Percentiles rank a stretch among this genome's conserved stretches.
phyloP scores from a whole-genome alignment of 805 yeast genomes.

The Lachancea waltii region DNA sequence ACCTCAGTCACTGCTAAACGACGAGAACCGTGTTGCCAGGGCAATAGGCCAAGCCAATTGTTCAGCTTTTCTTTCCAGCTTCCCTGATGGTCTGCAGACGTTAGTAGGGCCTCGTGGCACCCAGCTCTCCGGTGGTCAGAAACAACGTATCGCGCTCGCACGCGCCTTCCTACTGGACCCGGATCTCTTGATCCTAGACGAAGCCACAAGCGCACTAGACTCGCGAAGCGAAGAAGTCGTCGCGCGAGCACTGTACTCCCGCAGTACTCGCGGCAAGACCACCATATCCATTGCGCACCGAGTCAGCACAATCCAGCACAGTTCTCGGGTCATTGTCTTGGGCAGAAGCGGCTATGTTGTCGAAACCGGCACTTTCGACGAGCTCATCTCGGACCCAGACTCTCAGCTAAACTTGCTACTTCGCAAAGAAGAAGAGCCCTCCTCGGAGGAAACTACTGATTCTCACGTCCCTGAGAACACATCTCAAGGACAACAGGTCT shows the following conservation, averaged over 20 bases:
- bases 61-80: slow-evolving; percentile 54
- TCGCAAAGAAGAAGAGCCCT: slow-evolving; percentile 26
- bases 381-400: slow-evolving; percentile 38
- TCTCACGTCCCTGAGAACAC: neutral
- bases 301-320: slow-evolving; percentile 76
- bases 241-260: slow-evolving; percentile 56
- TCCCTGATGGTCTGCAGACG: slow-evolving; percentile 81
- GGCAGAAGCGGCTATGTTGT: slow-evolving; percentile 67
- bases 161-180: slow-evolving; percentile 79
- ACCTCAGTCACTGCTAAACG: slow-evolving; percentile 41
- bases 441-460: neutral
- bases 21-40: slow-evolving; percentile 49
- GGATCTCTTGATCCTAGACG: slow-evolving; percentile 76
- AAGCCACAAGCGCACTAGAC: slow-evolving; percentile 92
- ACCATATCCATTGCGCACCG: slow-evolving; percentile 90
- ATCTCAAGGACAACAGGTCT: neutral
- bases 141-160: slow-evolving; percentile 87
- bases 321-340: slow-evolving; percentile 74
- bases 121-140: slow-evolving; percentile 91
- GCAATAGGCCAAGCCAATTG: slow-evolving; percentile 75
- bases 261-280: slow-evolving; percentile 55
- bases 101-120: slow-evolving; percentile 81
- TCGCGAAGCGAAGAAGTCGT: slow-evolving; percentile 83
- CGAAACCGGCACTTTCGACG: slow-evolving; percentile 58
- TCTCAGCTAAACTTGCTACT: slow-evolving; percentile 34